A percentile compares a stretch with the other conserved stretches of the same genome.
These are phyloP conservation scores for Trichosporon faecale DNA, from an alignment of 1,284 basidiomycete species.

Conservation along the genomic window DNA sequence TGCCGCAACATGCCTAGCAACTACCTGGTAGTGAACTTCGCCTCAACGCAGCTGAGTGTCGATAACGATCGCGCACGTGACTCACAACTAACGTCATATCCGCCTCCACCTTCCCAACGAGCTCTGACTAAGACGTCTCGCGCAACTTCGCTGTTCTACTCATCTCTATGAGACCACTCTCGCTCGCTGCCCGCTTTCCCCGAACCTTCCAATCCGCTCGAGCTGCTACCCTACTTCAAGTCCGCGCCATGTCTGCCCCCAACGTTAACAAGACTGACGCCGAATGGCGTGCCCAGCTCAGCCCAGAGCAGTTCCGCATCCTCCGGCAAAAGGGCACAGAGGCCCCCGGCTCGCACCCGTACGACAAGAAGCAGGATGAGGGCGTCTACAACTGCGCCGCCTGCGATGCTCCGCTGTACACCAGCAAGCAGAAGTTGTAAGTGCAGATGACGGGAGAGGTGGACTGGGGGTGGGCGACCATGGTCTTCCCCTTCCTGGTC, in stretches of 20 bases:
- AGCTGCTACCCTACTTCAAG: neutral
- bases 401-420: conserved; percentile 64
- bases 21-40: too few species aligned
- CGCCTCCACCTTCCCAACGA: conserved; percentile 3
- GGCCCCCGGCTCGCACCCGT: conserved; percentile 68
- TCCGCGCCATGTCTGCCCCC: conserved; percentile 23
- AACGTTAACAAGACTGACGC: conserved; percentile 62
- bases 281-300: conserved; percentile 83
- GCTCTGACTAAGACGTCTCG: neutral
- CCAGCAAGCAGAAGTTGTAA: conserved; percentile 79
- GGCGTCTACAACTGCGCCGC: conserved; percentile 62
- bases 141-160: neutral
- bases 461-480: neutral
- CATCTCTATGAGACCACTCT: neutral
- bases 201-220: neutral
- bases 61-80: neutral
- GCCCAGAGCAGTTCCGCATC: conserved; percentile 82
- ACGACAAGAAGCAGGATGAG: conserved; percentile 63
- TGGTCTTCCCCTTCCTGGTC: neutral
- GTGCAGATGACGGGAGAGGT: neutral
- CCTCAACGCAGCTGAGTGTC: neutral
- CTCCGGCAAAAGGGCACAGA: conserved; percentile 87
- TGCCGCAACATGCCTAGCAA: too few species aligned
- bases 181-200: neutral
- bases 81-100: conserved; percentile 8